phyloP scores from a whole-genome alignment of 2,329 filamentous ascomycete genomes.

The Dactylellina leptospora region DNA sequence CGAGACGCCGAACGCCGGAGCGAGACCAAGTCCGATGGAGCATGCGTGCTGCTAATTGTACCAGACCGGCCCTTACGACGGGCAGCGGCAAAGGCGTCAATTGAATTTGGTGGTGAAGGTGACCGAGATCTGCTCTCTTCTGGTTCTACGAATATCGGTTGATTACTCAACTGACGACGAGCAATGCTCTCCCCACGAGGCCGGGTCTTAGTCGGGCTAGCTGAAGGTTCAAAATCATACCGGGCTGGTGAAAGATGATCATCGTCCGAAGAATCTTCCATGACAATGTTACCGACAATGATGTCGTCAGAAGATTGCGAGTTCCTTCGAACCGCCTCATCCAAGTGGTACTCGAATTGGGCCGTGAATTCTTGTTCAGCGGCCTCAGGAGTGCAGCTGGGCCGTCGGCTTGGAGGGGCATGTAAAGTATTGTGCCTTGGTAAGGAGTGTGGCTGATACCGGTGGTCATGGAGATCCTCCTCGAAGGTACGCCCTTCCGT shows the following conservation, averaged over 20 bases:
- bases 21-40: slow-evolving; percentile 64
- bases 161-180: slow-evolving; percentile 62
- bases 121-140: slow-evolving; percentile 67
- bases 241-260: slow-evolving; percentile 60
- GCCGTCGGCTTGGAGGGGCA: slow-evolving; percentile 18
- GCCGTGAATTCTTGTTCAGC: slow-evolving; percentile 50
- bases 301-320: slow-evolving; percentile 49
- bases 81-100: slow-evolving; percentile 83
- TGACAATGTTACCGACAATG: slow-evolving; percentile 50
- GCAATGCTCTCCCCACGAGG: slow-evolving; percentile 73
- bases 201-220: slow-evolving; percentile 85
- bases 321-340: slow-evolving; percentile 40
- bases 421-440: slow-evolving; percentile 54
- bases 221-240: slow-evolving; percentile 77
- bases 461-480: slow-evolving; percentile 57
- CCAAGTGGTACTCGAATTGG: slow-evolving; percentile 49
- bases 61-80: slow-evolving; percentile 78
- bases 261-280: slow-evolving; percentile 53
- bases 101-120: slow-evolving; percentile 90
- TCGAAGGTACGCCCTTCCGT: slow-evolving; percentile 27
- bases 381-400: slow-evolving; percentile 43
- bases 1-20: slow-evolving; percentile 55
- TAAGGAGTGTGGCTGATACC: slow-evolving; percentile 57
- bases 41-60: slow-evolving; percentile 67
- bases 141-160: slow-evolving; percentile 59